These are phyloP conservation scores for Trypanosoma theileri DNA, from an alignment of 208 protist species.

Conservation along the genomic window DNA sequence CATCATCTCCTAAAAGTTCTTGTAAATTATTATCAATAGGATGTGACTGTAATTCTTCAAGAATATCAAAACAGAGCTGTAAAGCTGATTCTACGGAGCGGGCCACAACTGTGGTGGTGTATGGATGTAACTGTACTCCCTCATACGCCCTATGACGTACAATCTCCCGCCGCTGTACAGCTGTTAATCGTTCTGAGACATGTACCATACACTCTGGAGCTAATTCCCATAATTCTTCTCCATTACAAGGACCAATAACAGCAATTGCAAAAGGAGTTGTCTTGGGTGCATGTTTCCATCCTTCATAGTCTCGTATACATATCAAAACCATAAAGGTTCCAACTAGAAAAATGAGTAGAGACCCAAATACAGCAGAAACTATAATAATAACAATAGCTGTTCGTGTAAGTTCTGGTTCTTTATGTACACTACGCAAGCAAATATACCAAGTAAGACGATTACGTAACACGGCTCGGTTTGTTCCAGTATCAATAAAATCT, in stretches of 20 bases:
- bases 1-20: constrained; percentile 58
- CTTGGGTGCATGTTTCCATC: constrained; percentile 58
- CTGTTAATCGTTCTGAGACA: constrained; percentile 48
- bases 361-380: constrained; percentile 25
- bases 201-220: constrained; percentile 54
- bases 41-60: constrained; percentile 54
- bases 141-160: constrained; percentile 48
- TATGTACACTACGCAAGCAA: constrained; percentile 12
- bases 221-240: constrained; percentile 68
- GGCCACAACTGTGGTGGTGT: constrained; percentile 56
- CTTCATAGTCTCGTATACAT: constrained; percentile 60
- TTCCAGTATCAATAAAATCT: constrained; percentile 31
- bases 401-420: neutral
- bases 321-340: constrained; percentile 31
- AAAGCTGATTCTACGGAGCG: constrained; percentile 49
- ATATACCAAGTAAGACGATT: constrained; percentile 17
- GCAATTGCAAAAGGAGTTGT: constrained; percentile 69
- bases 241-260: constrained; percentile 61
- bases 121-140: constrained; percentile 71
- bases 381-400: constrained; percentile 37
- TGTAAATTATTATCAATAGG: constrained; percentile 60
- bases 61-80: constrained; percentile 53
- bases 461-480: constrained; percentile 13
- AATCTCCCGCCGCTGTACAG: constrained; percentile 44
- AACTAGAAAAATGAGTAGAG: constrained; percentile 35